A percentile compares a stretch with the other conserved stretches of the same genome.
Conservation (phyloP, 805 yeast species). For the Wickerhamiella kurtzmanii region DNA sequence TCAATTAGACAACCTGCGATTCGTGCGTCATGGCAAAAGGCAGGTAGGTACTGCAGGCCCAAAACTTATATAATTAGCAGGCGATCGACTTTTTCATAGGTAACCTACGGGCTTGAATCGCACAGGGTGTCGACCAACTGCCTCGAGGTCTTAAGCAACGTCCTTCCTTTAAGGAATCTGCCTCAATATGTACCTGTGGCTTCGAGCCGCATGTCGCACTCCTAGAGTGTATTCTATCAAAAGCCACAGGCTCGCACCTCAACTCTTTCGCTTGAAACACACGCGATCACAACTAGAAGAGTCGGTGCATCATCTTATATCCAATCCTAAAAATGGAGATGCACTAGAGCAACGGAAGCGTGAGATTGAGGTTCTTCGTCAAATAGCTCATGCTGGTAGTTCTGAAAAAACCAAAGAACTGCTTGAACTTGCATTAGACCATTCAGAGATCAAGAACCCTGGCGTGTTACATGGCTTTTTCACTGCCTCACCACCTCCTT, state of each 20-base stretch:
- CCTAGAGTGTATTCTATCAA: no score
- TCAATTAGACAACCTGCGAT: no score
- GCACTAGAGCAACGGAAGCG: background rate
- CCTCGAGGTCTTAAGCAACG: no score
- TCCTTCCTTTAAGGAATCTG: no score
- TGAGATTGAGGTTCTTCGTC: background rate
- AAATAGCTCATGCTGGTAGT: conserved; percentile 8
- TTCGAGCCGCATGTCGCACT: background rate
- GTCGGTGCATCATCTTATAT: background rate
- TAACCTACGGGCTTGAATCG: no score
- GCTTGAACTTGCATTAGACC: background rate
- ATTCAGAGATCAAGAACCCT: conserved; percentile 9
- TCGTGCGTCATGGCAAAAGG: no score
- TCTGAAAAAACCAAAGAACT: conserved; percentile 5
- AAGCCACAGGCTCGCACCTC: no score
- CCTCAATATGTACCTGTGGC: background rate
- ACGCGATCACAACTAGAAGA: background rate
- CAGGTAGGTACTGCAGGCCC: no score
- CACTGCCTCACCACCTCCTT: conserved; percentile 17
- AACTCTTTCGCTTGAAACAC: background rate
- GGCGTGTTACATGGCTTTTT: conserved; percentile 17
- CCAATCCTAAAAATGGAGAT: background rate
- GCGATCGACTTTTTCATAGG: no score
- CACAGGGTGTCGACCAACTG: no score
- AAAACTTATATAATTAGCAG: no score